Evolutionary conservation across 1,139 yeast species (phyloP), one percentile per base, ranked within the genome.

Genomic region (Suhomyces guaymorum): DNA sequence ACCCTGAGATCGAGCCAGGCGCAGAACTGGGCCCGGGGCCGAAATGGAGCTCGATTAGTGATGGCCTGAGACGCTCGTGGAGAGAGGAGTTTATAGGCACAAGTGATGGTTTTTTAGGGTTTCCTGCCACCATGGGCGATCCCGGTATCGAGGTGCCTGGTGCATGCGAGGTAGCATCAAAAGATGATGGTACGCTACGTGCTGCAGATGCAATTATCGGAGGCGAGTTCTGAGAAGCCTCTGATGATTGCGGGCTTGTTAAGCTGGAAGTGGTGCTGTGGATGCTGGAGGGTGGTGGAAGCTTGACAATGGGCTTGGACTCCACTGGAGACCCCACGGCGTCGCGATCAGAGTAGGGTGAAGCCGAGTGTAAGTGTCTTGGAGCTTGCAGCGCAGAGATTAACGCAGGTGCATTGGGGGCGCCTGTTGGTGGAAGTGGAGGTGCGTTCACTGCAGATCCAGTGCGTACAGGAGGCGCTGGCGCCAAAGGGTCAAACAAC

Each of bases 11-110:
- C 5, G 29, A 24, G 10, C 18, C 32, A 29, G 35, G 23, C 15
- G 21, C 20, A 5, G 35, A 20, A 11, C 28, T 26, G 5, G 28
- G 15, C 32, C 24, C 29, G 7, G 42, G 20, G 6, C 35, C 54
- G 27, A 46, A 45, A 42, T 70, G 70, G 25, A 69, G 47, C 42
- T 72, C 77, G 24, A 66, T 49, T 26, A 72, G 53, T 2, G 75
- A 68, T 0, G 76, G 75, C 33, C 77, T 57, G 29, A 71, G 33
- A 2, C 49, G 54, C 20, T 68, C 70, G 14, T 54, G 60, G 19
- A 55, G 30, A 8, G 55, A 44, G 16, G 43, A 41, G 14, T 40
- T 38, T 20, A 46, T 43, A 2, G 58, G 55, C 7, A 46, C 40
- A 28, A 49, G 37, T 14, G 57, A 51, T 2, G 59, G 55, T 32